Conservation (phyloP, 73 alveolate genomes). For the Stentor coeruleus region DNA sequence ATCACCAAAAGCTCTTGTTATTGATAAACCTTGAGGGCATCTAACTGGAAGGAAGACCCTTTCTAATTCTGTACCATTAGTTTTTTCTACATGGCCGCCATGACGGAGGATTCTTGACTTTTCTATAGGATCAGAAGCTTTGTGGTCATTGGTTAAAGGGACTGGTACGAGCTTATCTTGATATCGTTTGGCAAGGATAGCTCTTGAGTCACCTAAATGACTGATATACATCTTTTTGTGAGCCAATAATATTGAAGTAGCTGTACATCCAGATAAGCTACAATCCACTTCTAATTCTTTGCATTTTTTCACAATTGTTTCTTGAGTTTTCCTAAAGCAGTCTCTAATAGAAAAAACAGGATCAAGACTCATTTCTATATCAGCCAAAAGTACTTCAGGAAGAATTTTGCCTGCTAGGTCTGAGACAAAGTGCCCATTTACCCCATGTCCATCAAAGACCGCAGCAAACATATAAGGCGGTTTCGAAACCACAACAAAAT, state of each 20-base stretch:
- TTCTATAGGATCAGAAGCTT: neutral
- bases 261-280: neutral
- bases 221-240: neutral
- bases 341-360: neutral
- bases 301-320: neutral
- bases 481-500: no score
- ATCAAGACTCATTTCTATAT: neutral
- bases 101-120: neutral
- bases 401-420: neutral
- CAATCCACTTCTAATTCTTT: neutral
- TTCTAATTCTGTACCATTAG: neutral
- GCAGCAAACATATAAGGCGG: neutral
- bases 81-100: neutral
- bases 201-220: neutral
- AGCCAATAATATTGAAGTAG: neutral
- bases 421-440: neutral
- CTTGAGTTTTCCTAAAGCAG: neutral
- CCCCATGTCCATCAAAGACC: neutral
- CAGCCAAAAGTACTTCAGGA: neutral
- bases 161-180: neutral
- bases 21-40: neutral
- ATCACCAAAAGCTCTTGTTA: neutral
- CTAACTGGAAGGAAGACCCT: neutral
- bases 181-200: neutral
- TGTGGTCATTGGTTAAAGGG: neutral